Base-by-base conservation (phyloP, 2,329 filamentous ascomycete species). In the Epichloe sibirici region DNA sequence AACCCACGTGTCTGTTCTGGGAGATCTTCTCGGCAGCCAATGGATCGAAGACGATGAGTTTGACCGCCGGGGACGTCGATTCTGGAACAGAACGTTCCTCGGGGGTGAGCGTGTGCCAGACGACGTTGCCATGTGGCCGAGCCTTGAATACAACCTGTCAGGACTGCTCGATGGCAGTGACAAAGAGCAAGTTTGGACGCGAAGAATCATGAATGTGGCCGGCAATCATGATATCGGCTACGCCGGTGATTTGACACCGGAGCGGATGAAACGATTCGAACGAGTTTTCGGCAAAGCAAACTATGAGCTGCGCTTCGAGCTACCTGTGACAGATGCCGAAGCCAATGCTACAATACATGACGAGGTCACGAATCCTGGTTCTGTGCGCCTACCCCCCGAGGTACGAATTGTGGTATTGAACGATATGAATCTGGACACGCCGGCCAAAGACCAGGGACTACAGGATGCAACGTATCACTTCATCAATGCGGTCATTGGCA, bases 151-250 rank as follows among this genome's bases (percentile, higher is more conserved):
- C 60, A 71, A 73, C 1, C 58, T 80, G 5, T 65, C 75, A 0
- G 77, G 76, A 3, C 67, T 75, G 23, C 64, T 82, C 4, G 72
- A 73, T 40, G 69, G 65, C 1, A 66, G 66, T 5, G 63, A 71
- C 7, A 66, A 73, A 48, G 70, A 71, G 6, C 68, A 72, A 5
- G 67, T 69, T 2, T 97, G 93, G 93, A 69, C 75, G n/a, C 77
- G 74, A 42, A 79, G 86, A 52, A 76, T 96, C 57, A 89, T 98
- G 65, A 94, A 95, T 59, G 81, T 97, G 28, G 90, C 83, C 0
- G 93, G 93, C 1, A 98, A 98, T 63, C 93, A 98, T 65, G 93
- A 98, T 66, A 84, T 98, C 62, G 93, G 93, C 37, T 98, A 98
- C 65, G 89, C 90, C 0, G 93, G 93, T 3, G 93, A 98, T 66